These are phyloP conservation scores for Blastobotrys chiropterorum DNA, from an alignment of 805 yeast species.

Conservation along the genomic window DNA sequence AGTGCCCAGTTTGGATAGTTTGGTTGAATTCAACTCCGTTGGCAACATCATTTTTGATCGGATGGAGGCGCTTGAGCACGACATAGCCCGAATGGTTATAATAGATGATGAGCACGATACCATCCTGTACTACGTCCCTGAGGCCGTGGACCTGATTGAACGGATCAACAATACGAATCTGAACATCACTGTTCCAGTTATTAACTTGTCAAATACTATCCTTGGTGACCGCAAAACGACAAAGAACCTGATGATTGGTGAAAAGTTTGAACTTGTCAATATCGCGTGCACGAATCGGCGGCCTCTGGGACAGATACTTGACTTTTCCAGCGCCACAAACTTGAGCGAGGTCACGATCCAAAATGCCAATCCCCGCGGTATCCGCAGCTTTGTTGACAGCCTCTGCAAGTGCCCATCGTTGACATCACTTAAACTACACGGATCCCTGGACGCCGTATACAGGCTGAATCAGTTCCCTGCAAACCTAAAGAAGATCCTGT, in stretches of 20 bases:
- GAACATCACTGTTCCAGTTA: background rate
- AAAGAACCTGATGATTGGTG: background rate
- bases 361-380: no score
- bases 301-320: no score
- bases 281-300: no score
- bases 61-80: background rate
- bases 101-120: background rate
- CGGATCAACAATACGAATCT: background rate
- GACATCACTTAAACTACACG: no score
- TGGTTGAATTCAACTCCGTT: background rate
- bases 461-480: no score
- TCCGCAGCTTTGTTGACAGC: no score
- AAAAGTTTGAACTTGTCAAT: background rate
- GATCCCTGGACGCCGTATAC: no score
- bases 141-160: background rate
- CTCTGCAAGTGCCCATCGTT: no score
- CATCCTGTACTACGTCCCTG: background rate
- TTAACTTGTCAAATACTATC: background rate
- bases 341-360: no score
- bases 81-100: background rate
- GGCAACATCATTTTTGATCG: background rate
- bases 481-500: no score
- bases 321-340: no score
- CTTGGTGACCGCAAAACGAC: background rate
- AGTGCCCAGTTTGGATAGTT: background rate